Base-by-base conservation (phyloP, 176 grass and related monocot species). In the Paspalum notatum region DNA sequence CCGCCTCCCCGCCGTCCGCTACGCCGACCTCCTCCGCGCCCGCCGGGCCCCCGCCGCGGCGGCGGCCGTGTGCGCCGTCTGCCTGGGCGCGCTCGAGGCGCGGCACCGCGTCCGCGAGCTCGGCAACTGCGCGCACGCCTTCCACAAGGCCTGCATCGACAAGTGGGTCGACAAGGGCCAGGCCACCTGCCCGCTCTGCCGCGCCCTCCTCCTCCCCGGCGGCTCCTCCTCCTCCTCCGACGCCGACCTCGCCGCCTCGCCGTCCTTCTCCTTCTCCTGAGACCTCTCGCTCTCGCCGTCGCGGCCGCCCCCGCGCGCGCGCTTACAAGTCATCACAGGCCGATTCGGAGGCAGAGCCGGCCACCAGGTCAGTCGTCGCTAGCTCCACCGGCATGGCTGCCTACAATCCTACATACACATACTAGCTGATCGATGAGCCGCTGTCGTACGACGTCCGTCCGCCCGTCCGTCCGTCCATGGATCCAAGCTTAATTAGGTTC, bases 161-260 rank as follows among this genome's bases (percentile, higher is more conserved):
- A 93, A 93, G 86, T 97, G 90, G 93, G 85, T 97, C 67, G 88
- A 97, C 75, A 90, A 93, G 90, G 93, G 93, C 6, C 90, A 89
- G 72, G 42, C 79, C 25, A 91, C 87, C 27, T 97, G 93, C 82
- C 93, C 93, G 8, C 77, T 97, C 52, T 97, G 93, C 78, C 89
- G 93, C 53, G 85, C 85, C 8, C 53, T 72, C 38, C 87, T 90
- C 47, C 81, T 96, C 82, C 85, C 87, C 41, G 8, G 4, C 57
- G 3, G 18, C 0, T 8, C 18, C 20, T 7, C 9, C n/a, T 3
- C 2, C 62, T 21, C 4, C 24, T 21, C 7, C 66, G 49, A 20
- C 47, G 65, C 8, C 70, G 46, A 17, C 41, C 75, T 72, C 53
- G 8, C 5, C 71, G 5, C 44, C 13, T 15, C 47, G 17, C 43